Conservation (phyloP, 2,329 filamentous ascomycete species). For the Paraphaeosphaeria minitans region DNA sequence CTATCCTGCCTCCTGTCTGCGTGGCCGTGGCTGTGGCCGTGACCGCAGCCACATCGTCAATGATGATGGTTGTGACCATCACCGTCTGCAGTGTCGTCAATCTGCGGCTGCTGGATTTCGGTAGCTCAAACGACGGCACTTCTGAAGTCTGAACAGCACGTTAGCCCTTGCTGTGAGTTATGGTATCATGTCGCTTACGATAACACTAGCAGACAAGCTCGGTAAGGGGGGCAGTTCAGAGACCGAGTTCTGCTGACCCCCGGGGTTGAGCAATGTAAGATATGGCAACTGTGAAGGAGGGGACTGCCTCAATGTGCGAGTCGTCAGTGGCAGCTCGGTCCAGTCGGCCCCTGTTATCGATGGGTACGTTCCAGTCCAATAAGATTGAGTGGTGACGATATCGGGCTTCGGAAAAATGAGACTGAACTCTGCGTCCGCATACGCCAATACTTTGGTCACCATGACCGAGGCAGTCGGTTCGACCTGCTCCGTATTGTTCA, state of each 20-base stretch:
- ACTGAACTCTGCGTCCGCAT: slow-evolving; percentile 26
- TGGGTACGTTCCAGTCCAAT: slow-evolving; percentile 40
- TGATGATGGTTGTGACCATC: slow-evolving; percentile 15
- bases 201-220: background rate
- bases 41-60: slow-evolving; percentile 6
- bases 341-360: slow-evolving; percentile 32
- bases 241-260: slow-evolving; percentile 20
- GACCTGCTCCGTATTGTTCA: slow-evolving; percentile 10
- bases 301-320: slow-evolving; percentile 28
- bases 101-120: slow-evolving; percentile 13
- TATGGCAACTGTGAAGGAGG: slow-evolving; percentile 28
- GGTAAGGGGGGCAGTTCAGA: background rate
- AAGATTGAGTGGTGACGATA: slow-evolving; percentile 39
- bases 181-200: background rate
- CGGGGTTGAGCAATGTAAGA: slow-evolving; percentile 22
- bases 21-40: slow-evolving; percentile 8
- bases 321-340: slow-evolving; percentile 30
- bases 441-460: slow-evolving; percentile 34
- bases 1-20: background rate
- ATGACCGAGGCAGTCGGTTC: slow-evolving; percentile 13
- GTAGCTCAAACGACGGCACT: slow-evolving; percentile 23
- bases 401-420: slow-evolving; percentile 38
- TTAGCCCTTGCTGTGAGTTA: slow-evolving; percentile 21
- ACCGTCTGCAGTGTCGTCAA: slow-evolving; percentile 2
- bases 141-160: slow-evolving; percentile 18